Conservation (phyloP, 768 basidiomycete species). For the Pleurotus salmoneostramineus region DNA sequence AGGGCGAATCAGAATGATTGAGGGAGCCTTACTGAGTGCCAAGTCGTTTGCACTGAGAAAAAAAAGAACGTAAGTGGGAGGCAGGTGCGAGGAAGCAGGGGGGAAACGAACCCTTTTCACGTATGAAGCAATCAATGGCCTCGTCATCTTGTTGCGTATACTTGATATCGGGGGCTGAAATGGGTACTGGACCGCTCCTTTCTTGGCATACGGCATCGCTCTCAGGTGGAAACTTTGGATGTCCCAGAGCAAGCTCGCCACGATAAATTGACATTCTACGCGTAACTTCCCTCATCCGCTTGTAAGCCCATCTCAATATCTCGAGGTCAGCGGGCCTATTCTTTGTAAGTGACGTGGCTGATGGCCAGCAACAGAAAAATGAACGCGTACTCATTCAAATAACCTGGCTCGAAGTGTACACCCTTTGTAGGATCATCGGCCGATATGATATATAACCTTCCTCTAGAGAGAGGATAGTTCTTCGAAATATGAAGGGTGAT, state of each 20-base stretch:
- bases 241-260: conserved; percentile 29
- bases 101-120: conserved; percentile 21
- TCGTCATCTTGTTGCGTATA: conserved; percentile 39
- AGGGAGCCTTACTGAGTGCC: conserved; percentile 19
- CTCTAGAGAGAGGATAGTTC: conserved; percentile 43
- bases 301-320: conserved; percentile 31
- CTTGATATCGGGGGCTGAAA: conserved; percentile 29
- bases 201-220: conserved; percentile 23
- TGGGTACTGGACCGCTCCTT: conserved; percentile 21
- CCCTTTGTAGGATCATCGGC: conserved; percentile 35
- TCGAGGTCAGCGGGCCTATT: conserved; percentile 18
- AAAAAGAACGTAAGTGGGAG: not conserved
- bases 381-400: conserved; percentile 35
- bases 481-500: conserved; percentile 11
- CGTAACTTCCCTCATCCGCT: conserved; percentile 31
- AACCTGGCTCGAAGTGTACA: conserved; percentile 42
- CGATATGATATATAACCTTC: conserved; percentile 45
- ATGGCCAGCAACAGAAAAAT: not conserved
- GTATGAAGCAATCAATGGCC: conserved; percentile 36
- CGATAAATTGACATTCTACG: conserved; percentile 30
- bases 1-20: not conserved
- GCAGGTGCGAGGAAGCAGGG: not conserved
- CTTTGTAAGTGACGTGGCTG: no score
- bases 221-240: conserved; percentile 33
- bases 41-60: conserved; percentile 14